Evolutionary conservation across 345 rosid genomes (phyloP).

Genomic region (Eucalyptus marginata): DNA sequence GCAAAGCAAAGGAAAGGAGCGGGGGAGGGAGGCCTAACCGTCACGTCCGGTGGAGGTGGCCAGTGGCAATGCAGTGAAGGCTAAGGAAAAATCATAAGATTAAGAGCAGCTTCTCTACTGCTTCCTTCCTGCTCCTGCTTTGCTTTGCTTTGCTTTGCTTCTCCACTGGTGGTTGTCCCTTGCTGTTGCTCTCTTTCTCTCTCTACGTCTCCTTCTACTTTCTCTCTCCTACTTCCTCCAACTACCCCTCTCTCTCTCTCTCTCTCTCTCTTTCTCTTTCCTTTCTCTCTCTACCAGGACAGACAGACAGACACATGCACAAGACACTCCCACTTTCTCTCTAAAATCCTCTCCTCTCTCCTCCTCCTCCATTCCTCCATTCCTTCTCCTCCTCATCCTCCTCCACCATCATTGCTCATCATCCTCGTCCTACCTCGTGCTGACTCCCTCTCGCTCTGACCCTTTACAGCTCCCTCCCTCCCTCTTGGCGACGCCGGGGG

Average conservation of each 20-base stretch:
- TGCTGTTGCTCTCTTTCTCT: background rate
- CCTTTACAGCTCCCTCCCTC: background rate
- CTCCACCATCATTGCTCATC: background rate
- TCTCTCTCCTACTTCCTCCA: background rate
- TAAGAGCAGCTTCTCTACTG: background rate
- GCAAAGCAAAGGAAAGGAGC: background rate
- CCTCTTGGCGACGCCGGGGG: background rate
- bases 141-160: background rate
- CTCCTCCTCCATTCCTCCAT: background rate
- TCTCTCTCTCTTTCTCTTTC: background rate
- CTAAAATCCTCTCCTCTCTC: constrained; percentile 4
- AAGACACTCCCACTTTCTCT: background rate
- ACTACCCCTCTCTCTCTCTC: background rate
- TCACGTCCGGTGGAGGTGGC: background rate
- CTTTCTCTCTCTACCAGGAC: background rate
- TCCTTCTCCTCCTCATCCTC: background rate
- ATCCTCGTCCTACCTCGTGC: background rate
- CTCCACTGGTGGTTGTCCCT: background rate
- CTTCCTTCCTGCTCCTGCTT: background rate
- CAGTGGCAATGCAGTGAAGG: constrained; percentile 1
- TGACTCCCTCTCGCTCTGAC: background rate
- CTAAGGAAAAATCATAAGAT: background rate
- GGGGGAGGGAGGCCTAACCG: background rate
- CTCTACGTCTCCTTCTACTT: background rate
- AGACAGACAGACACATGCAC: background rate